These are phyloP conservation scores for Hypoxylon sp. DNA, from an alignment of 2,329 filamentous ascomycete genomes.

Conservation along the genomic window DNA sequence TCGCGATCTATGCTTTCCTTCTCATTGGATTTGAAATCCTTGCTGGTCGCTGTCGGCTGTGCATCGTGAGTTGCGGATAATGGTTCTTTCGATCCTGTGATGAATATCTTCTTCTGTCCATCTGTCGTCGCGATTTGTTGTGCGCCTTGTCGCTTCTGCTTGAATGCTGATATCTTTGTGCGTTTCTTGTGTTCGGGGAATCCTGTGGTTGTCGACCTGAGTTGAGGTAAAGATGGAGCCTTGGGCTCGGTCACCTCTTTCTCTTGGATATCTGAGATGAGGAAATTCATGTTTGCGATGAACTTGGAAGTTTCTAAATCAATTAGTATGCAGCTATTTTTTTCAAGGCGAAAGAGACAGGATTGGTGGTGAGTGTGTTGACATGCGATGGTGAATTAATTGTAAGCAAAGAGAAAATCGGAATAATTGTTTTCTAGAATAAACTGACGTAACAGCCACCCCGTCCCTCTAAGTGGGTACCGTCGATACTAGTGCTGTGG, in stretches of 20 bases:
- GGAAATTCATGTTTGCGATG: constrained; percentile 36
- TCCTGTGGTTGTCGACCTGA: constrained; percentile 68
- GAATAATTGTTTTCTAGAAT: constrained; percentile 19
- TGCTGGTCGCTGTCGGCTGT: constrained; percentile 26
- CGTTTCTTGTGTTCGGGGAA: constrained; percentile 92
- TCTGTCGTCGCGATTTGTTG: constrained; percentile 40
- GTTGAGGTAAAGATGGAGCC: constrained; percentile 69
- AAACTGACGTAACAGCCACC: constrained; percentile 36
- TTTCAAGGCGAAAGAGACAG: background rate
- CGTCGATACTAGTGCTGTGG: constrained; percentile 32
- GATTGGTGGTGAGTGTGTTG: background rate
- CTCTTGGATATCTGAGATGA: constrained; percentile 82
- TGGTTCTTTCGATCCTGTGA: constrained; percentile 35
- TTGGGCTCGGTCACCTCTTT: constrained; percentile 67
- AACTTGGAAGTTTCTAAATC: constrained; percentile 21
- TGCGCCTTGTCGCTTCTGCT: constrained; percentile 65
- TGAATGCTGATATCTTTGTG: constrained; percentile 78
- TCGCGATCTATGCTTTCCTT: constrained; percentile 80
- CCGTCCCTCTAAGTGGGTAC: constrained; percentile 12
- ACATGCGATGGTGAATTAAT: constrained; percentile 1
- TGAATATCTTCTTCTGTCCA: constrained; percentile 38
- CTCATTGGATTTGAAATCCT: constrained; percentile 62
- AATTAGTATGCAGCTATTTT: background rate
- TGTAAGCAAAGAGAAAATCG: background rate
- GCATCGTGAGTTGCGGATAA: constrained; percentile 34